Percentiles rank a stretch among this genome's conserved stretches.
These are phyloP conservation scores for Geotrichum carabidarum DNA, from an alignment of 1,139 yeast species.

Conservation along the genomic window DNA sequence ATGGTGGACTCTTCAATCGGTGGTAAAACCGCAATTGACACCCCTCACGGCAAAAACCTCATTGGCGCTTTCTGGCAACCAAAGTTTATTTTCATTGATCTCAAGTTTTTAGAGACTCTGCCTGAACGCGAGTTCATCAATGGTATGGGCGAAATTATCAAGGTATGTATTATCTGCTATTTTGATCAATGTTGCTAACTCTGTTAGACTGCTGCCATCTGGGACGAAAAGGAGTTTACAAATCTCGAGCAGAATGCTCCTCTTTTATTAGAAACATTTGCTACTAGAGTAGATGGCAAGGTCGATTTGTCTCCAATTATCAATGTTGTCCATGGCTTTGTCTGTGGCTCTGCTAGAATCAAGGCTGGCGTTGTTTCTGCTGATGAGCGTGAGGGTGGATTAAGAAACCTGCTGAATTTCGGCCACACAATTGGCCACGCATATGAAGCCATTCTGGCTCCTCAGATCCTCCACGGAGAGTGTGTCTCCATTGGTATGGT, in stretches of 20 bases:
- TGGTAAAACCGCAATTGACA: slow-evolving; percentile 97
- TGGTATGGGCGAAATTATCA: slow-evolving; percentile 98
- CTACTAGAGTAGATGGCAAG: slow-evolving; percentile 24
- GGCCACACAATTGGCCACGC: slow-evolving; percentile 99
- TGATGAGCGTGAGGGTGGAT: slow-evolving; percentile 94
- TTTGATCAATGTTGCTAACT: slow-evolving; percentile 7
- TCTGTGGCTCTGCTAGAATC: slow-evolving; percentile 78
- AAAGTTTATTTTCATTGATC: slow-evolving; percentile 77
- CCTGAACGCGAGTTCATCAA: slow-evolving; percentile 93
- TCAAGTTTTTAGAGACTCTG: slow-evolving; percentile 77
- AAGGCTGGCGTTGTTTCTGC: slow-evolving; percentile 91
- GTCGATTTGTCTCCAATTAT: slow-evolving; percentile 62
- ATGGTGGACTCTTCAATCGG: slow-evolving; percentile 99
- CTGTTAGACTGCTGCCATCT: slow-evolving; percentile 79
- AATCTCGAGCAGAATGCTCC: slow-evolving; percentile 63
- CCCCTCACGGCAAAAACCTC: slow-evolving; percentile 94
- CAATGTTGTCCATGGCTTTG: slow-evolving; percentile 72
- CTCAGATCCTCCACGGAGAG: slow-evolving; percentile 95
- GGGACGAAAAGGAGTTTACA: slow-evolving; percentile 85
- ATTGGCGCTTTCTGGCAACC: slow-evolving; percentile 99
- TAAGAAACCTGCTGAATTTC: slow-evolving; percentile 85
- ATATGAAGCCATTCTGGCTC: slow-evolving; percentile 91
- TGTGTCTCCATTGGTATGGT: slow-evolving; percentile 95
- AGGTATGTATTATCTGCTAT: slow-evolving; percentile 34
- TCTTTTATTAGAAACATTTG: slow-evolving; percentile 18